Conservation (phyloP, 805 yeast species). For the Osmozyma mogii region DNA sequence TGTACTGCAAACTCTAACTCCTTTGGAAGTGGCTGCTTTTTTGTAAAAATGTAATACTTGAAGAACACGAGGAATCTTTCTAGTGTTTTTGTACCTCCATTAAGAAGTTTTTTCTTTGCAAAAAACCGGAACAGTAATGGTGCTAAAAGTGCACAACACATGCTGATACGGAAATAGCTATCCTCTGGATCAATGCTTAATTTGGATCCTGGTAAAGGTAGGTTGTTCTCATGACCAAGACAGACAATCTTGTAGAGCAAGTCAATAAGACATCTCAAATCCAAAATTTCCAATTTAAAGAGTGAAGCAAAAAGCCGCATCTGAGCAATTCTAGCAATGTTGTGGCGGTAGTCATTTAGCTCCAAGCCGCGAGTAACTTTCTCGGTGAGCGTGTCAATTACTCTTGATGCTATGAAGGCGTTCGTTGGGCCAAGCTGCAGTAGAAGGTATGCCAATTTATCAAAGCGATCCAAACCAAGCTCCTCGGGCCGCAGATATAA, state of each 20-base stretch:
- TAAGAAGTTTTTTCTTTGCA: constrained; percentile 3
- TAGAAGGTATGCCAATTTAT: constrained; percentile 42
- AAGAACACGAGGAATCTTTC: constrained; percentile 45
- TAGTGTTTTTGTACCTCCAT: constrained; percentile 9
- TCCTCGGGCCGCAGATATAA: constrained; percentile 55
- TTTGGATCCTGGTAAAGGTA: constrained; percentile 42
- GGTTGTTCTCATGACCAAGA: constrained; percentile 56
- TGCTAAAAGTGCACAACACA: constrained; percentile 29
- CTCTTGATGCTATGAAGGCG: constrained; percentile 33
- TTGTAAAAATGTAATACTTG: constrained; percentile 64
- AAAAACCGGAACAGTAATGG: constrained; percentile 10
- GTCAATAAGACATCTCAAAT: constrained; percentile 39
- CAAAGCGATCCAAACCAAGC: constrained; percentile 50
- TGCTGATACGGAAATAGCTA: constrained; percentile 64
- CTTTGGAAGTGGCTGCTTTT: constrained; percentile 52
- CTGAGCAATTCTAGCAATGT: constrained; percentile 55
- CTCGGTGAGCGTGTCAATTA: constrained; percentile 61
- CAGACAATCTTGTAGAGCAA: constrained; percentile 50
- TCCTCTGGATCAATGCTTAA: constrained; percentile 52
- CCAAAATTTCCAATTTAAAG: constrained; percentile 40
- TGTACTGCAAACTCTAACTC: constrained; percentile 51
- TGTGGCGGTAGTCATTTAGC: constrained; percentile 46
- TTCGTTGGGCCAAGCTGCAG: constrained; percentile 18
- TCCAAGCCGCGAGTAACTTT: constrained; percentile 61
- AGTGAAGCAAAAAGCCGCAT: constrained; percentile 54